Conservation (phyloP, 495 filamentous ascomycete species). For the Aspergillus campestris region DNA sequence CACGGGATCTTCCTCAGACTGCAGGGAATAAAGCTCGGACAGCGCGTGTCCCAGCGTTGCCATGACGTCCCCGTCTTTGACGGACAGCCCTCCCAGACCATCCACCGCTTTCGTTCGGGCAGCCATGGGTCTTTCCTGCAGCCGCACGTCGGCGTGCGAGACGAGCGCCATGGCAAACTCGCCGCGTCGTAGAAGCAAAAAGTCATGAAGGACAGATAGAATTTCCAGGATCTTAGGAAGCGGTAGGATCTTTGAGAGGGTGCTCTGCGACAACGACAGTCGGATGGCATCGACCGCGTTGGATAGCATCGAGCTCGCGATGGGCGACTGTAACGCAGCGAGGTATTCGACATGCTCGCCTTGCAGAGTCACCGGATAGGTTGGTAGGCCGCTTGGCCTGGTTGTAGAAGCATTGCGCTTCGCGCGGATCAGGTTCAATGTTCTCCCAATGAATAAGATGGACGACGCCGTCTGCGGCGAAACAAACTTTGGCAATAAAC, state of each 20-base stretch:
- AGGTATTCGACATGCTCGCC: slow-evolving; percentile 65
- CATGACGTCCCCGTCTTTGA: slow-evolving; percentile 82
- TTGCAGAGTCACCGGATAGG: slow-evolving; percentile 56
- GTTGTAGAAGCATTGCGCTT: slow-evolving; percentile 31
- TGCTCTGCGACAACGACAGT: slow-evolving; percentile 70
- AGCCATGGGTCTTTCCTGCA: slow-evolving; percentile 37
- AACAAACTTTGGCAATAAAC: slow-evolving; percentile 70
- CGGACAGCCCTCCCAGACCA: slow-evolving; percentile 46
- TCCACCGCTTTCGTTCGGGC: slow-evolving; percentile 17
- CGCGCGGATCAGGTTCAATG: slow-evolving; percentile 68
- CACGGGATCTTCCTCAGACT: slow-evolving; percentile 62
- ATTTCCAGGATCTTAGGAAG: slow-evolving; percentile 65
- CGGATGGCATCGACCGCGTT: slow-evolving; percentile 67
- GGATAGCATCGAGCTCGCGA: slow-evolving; percentile 60
- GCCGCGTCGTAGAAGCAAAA: slow-evolving; percentile 77
- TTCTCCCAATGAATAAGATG: slow-evolving; percentile 85
- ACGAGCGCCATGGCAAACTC: slow-evolving; percentile 87
- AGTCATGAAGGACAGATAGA: slow-evolving; percentile 69
- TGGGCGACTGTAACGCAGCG: slow-evolving; percentile 60
- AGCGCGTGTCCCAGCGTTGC: slow-evolving; percentile 66
- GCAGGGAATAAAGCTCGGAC: slow-evolving; percentile 64
- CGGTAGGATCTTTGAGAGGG: slow-evolving; percentile 71
- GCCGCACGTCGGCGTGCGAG: slow-evolving; percentile 69
- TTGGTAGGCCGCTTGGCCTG: slow-evolving; percentile 28
- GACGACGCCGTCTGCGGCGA: slow-evolving; percentile 64